Evolutionary conservation across 345 rosid species (phyloP), one percentile per base, ranked within the genome.

Genomic region (Bruguiera gymnorhiza): DNA sequence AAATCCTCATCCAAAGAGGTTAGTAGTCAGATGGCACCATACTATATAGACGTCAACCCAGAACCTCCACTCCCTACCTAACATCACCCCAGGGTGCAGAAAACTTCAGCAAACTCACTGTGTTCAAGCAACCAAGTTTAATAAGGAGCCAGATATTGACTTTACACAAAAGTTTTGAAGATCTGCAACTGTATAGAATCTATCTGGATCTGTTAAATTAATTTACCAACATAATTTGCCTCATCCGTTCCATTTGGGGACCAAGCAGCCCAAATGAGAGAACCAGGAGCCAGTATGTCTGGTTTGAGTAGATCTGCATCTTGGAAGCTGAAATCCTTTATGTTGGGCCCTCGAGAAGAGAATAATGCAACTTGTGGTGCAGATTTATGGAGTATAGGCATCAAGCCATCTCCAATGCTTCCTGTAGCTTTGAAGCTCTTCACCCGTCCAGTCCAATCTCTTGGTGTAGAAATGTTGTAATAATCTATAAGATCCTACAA

Each of bases 281-380:
- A 83, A 65, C 99, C 99, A 16, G 99, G 99, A 69, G 99, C 99
- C 67, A 95, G 77, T 68, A 95, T 92, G 76, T 95, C 99, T 27
- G 99, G 99, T 79, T 95, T 95, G 66, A 95, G 99, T 71, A 95
- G 96, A 86, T 95, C 99, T 7, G 99, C 98, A 81, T 95, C 99
- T 72, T 78, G 89, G 80, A 87, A 95, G 81, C 93, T 89, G 80
- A 85, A 95, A 85, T 95, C 98, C 83, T 83, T 95, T 24, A 89
- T 82, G 78, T 92, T 95, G 68, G 99, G 99, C 76, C 99, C 99
- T 72, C 99, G 77, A 76, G 98, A 94, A 72, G 99, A 95, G 82
- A 86, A 95, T 69, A 92, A 68, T 51, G 99, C 99, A 65, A 96
- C 97, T 83, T 90, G 92, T 51, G 99, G 99, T 69, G 99, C 99